phyloP scores from a whole-genome alignment of 345 rosid species.

The Linum usitatissimum region DNA sequence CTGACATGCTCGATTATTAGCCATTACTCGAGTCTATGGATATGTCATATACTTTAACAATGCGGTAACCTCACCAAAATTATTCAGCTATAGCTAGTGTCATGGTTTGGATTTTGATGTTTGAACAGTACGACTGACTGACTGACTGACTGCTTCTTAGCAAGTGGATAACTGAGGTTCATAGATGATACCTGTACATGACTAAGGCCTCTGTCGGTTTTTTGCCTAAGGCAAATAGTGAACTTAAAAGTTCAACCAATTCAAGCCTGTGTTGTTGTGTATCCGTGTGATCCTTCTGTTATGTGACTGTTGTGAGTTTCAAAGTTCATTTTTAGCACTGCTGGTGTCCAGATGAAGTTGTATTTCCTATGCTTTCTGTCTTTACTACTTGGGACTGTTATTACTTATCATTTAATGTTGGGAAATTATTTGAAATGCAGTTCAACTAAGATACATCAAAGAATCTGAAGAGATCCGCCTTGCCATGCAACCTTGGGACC shows the following conservation, averaged over 20 bases:
- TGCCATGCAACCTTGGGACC: constrained; percentile 71
- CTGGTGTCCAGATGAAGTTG: background rate
- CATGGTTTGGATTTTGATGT: background rate
- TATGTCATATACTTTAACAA: background rate
- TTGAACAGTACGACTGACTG: no score
- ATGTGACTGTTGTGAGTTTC: background rate
- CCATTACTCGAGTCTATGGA: background rate
- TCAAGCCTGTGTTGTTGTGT: background rate
- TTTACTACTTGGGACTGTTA: background rate
- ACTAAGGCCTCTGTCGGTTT: background rate
- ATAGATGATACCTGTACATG: background rate
- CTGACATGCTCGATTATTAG: background rate
- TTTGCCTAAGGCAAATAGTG: background rate
- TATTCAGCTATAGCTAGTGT: no score
- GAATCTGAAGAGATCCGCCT: constrained; percentile 80
- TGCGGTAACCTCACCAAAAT: no score
- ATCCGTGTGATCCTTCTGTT: background rate
- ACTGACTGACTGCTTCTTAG: background rate
- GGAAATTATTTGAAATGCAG: constrained; percentile 30
- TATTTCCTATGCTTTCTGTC: background rate
- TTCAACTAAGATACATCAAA: constrained; percentile 39
- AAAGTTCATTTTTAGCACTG: background rate
- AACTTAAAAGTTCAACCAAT: no score
- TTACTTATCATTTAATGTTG: background rate
- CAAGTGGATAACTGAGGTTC: background rate